A percentile compares a stretch with the other conserved stretches of the same genome.
Evolutionary conservation across 2,329 filamentous ascomycete species (phyloP).

Genomic region (Colletotrichum sidae): DNA sequence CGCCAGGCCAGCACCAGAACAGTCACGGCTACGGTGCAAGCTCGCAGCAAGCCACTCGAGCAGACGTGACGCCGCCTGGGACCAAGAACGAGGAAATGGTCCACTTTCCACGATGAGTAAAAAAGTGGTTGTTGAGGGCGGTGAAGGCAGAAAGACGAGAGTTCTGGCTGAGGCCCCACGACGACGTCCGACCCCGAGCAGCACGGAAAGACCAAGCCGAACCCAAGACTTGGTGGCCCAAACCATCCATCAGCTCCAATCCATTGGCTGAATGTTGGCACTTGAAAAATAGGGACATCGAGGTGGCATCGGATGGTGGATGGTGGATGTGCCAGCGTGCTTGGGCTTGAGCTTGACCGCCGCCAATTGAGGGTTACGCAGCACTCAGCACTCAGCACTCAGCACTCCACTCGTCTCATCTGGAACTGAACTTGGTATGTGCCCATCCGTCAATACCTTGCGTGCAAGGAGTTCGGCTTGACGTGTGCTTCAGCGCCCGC

Average conservation of each 20-base stretch:
- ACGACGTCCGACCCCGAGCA: conserved; percentile 18
- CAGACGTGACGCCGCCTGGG: conserved; percentile 17
- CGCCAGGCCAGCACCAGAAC: too few species aligned
- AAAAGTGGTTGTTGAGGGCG: conserved; percentile 33
- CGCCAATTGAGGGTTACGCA: too few species aligned
- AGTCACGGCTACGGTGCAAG: too few species aligned
- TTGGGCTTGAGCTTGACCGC: too few species aligned
- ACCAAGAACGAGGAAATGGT: conserved; percentile 13
- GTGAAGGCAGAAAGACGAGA: conserved; percentile 19
- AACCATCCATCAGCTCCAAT: conserved; percentile 1
- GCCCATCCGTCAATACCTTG: not conserved
- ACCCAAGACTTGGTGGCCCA: conserved; percentile 22
- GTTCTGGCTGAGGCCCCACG: conserved; percentile 17
- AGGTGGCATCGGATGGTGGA: not conserved
- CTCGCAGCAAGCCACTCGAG: conserved; percentile 14
- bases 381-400: too few species aligned
- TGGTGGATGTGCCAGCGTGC: not conserved
- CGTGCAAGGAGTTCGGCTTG: too few species aligned
- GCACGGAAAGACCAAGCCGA: conserved; percentile 23
- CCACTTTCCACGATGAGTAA: conserved; percentile 22
- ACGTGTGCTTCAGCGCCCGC: conserved; percentile 11
- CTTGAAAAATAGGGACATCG: not conserved
- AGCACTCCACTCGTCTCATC: too few species aligned
- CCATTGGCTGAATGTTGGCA: not conserved
- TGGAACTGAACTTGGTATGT: not conserved